A percentile compares a stretch with the other conserved stretches of the same genome.
These are phyloP conservation scores for Umbelopsis sp. DNA, from an alignment of 192 early-diverging fungal genomes.

Conservation along the genomic window DNA sequence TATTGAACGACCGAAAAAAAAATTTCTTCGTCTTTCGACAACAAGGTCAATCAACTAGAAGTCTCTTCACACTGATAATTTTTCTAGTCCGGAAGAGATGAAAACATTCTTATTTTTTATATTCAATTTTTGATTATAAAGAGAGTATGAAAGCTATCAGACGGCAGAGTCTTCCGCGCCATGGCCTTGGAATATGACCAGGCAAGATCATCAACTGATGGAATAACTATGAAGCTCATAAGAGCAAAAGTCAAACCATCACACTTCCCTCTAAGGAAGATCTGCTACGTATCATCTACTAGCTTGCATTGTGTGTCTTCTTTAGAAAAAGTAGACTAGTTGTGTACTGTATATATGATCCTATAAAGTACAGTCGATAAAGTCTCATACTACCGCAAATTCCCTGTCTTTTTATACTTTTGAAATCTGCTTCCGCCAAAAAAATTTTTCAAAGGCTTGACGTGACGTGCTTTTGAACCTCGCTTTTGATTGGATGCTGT, in stretches of 20 bases:
- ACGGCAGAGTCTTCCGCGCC: slow-evolving; percentile 19
- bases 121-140: neutral
- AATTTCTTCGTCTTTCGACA: too few species aligned
- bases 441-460: neutral
- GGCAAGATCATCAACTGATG: slow-evolving; percentile 20
- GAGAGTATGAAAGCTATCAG: slow-evolving; percentile 15
- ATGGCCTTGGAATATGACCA: slow-evolving; percentile 20
- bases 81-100: too few species aligned
- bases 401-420: neutral
- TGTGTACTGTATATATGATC: slow-evolving; percentile 21
- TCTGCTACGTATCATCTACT: slow-evolving; percentile 18
- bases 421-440: neutral
- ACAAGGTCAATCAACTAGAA: too few species aligned
- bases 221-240: slow-evolving; percentile 14
- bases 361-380: slow-evolving; percentile 21
- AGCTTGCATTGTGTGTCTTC: slow-evolving; percentile 21
- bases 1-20: too few species aligned
- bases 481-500: neutral
- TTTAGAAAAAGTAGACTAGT: slow-evolving; percentile 17
- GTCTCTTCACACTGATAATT: too few species aligned
- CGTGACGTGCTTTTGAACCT: neutral
- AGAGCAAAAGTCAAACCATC: slow-evolving; percentile 15
- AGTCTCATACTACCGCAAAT: neutral
- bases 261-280: slow-evolving; percentile 20
- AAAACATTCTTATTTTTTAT: slow-evolving; percentile 2